Evolutionary conservation across 441 rosid genomes (phyloP).

Genomic region (Erodium texanum): DNA sequence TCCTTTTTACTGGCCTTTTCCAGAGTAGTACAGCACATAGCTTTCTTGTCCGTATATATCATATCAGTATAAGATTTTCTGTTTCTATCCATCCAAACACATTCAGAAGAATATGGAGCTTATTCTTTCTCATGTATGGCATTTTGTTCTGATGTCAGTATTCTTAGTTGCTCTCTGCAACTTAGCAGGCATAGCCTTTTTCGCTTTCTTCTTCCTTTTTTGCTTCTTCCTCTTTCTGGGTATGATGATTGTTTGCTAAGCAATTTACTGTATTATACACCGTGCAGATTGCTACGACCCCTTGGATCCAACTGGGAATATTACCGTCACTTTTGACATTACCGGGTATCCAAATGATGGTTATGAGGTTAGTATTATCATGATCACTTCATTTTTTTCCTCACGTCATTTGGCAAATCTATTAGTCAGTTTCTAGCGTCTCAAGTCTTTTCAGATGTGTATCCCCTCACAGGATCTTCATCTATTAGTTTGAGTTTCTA

Average conservation of each 20-base stretch:
- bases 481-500: too few species aligned
- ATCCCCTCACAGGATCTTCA: too few species aligned
- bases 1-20: not conserved
- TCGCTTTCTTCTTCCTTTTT: constrained; percentile 8
- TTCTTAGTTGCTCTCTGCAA: constrained; percentile 18
- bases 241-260: not conserved
- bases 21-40: not conserved
- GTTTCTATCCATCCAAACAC: not conserved
- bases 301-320: constrained; percentile 49
- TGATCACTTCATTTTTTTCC: not conserved
- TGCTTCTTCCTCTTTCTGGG: not conserved
- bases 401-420: not conserved
- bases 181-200: constrained; percentile 31
- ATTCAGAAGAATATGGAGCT: constrained; percentile 18
- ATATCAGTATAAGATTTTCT: not conserved
- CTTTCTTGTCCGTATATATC: not conserved
- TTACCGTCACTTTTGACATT: constrained; percentile 45
- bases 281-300: constrained; percentile 53
- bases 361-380: constrained; percentile 33
- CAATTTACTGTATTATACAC: not conserved
- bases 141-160: constrained; percentile 4
- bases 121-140: constrained; percentile 4
- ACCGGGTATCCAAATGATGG: constrained; percentile 35
- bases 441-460: too few species aligned
- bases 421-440: not conserved